phyloP scores from a whole-genome alignment of 164 flowering plant genomes.

The Warburgia ugandensis region DNA sequence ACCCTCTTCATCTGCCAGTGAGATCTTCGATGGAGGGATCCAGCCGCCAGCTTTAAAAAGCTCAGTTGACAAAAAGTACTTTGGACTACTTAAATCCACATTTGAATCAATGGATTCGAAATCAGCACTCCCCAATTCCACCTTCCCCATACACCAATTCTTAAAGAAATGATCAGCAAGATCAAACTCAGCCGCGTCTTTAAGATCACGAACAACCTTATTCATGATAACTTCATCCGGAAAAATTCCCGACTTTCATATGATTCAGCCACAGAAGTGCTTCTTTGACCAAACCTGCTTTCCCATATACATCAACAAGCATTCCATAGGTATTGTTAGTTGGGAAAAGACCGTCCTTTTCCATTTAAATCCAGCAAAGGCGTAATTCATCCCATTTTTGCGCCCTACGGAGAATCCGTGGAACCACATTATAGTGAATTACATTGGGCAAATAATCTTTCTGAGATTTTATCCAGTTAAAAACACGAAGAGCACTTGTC shows the following conservation, averaged over 20 bases:
- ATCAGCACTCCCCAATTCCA: constrained; percentile 39
- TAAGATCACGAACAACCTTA: constrained; percentile 66
- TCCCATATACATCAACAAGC: constrained; percentile 88
- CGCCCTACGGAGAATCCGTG: constrained; percentile 65
- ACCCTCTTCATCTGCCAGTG: constrained; percentile 19
- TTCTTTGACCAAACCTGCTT: constrained; percentile 79
- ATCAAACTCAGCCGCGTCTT: constrained; percentile 69
- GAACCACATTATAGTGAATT: constrained; percentile 80
- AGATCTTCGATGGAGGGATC: constrained; percentile 18
- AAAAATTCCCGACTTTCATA: constrained; percentile 59
- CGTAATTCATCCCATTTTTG: constrained; percentile 82
- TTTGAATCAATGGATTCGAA: constrained; percentile 10
- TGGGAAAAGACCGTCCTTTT: constrained; percentile 54
- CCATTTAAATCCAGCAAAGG: constrained; percentile 91
- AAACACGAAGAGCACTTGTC: constrained; percentile 48
- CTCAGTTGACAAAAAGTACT: constrained; percentile 71
- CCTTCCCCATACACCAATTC: constrained; percentile 64
- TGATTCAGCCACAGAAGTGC: constrained; percentile 84
- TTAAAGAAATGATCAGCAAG: constrained; percentile 59
- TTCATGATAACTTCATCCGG: constrained; percentile 90
- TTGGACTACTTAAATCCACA: constrained; percentile 37
- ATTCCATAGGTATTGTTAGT: constrained; percentile 71
- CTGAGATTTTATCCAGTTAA: constrained; percentile 70
- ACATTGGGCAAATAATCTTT: constrained; percentile 71
- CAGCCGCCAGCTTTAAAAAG: constrained; percentile 77